These are phyloP conservation scores for Hondaea fermentalgiana DNA, from an alignment of 108 stramenopile genomes.

Conservation along the genomic window DNA sequence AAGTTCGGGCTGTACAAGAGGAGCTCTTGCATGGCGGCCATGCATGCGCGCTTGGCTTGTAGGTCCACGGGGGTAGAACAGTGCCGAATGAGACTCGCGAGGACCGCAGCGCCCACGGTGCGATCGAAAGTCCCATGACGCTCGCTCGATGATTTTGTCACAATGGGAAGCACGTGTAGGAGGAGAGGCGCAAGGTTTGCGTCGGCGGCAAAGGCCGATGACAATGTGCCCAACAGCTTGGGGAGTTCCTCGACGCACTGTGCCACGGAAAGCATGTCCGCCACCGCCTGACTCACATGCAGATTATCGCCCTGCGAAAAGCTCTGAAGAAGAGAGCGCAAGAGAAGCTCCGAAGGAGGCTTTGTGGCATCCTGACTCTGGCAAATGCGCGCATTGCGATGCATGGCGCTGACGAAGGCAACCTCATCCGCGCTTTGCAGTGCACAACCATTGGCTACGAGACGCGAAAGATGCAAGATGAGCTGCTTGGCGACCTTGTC, in stretches of 20 bases:
- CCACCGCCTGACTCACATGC: too few species aligned
- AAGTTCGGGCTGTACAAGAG: not conserved
- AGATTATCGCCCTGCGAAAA: too few species aligned
- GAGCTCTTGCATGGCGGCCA: not conserved
- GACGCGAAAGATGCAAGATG: not conserved
- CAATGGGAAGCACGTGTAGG: not conserved
- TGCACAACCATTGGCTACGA: not conserved
- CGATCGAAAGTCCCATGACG: not conserved
- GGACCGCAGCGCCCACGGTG: not conserved
- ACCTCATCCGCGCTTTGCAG: not conserved
- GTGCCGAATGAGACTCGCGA: not conserved
- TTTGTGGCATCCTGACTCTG: too few species aligned
- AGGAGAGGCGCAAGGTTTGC: not conserved
- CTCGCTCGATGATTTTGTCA: not conserved
- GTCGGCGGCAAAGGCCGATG: not conserved
- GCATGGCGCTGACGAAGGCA: too few species aligned
- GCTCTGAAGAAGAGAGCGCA: too few species aligned
- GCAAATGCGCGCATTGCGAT: too few species aligned
- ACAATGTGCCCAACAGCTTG: not conserved
- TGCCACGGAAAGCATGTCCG: not conserved
- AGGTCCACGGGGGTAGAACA: not conserved
- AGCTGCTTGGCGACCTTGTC: not conserved
- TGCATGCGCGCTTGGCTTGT: not conserved
- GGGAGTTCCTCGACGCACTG: not conserved
- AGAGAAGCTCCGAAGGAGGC: too few species aligned